phyloP scores from a whole-genome alignment of 2,329 filamentous ascomycete species.

The Penicillium sp. region DNA sequence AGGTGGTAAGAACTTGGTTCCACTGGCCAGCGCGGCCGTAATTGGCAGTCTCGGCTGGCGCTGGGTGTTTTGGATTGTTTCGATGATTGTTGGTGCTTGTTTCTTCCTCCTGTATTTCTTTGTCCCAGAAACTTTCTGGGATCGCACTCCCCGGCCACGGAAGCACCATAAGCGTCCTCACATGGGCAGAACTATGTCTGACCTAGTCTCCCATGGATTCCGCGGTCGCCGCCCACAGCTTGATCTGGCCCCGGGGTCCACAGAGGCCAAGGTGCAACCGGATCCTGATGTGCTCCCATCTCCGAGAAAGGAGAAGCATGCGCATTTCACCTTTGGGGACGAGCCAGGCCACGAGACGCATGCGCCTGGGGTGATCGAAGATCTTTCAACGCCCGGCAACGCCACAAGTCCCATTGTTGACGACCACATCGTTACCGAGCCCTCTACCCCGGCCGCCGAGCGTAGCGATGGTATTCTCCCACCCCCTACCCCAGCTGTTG shows the following conservation, averaged over 20 bases:
- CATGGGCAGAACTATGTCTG: constrained; percentile 39
- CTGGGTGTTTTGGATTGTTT: constrained; percentile 89
- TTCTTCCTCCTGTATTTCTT: constrained; percentile 79
- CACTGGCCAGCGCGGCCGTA: constrained; percentile 81
- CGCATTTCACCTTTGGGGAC: constrained; percentile 61
- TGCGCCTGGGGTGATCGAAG: constrained; percentile 5
- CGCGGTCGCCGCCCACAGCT: constrained; percentile 36
- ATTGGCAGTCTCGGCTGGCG: constrained; percentile 79
- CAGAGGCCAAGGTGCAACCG: constrained; percentile 6
- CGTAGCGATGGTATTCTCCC: constrained; percentile 17
- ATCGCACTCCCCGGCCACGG: constrained; percentile 67
- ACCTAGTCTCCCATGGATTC: constrained; percentile 36
- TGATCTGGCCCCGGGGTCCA: constrained; percentile 17
- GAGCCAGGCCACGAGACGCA: constrained; percentile 27
- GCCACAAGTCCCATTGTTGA: not conserved
- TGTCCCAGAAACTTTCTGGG: constrained; percentile 95
- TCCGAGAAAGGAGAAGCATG: constrained; percentile 36
- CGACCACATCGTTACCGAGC: constrained; percentile 5
- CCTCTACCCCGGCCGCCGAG: constrained; percentile 9
- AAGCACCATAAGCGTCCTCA: constrained; percentile 41
- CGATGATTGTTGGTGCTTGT: constrained; percentile 74
- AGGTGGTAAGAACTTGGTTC: constrained; percentile 88
- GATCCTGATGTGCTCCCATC: constrained; percentile 12
- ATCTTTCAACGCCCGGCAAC: not conserved
- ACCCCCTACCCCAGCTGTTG: constrained; percentile 7